Conservation (phyloP, 1,284 basidiomycete genomes). For the Ganoderma resinaceum region DNA sequence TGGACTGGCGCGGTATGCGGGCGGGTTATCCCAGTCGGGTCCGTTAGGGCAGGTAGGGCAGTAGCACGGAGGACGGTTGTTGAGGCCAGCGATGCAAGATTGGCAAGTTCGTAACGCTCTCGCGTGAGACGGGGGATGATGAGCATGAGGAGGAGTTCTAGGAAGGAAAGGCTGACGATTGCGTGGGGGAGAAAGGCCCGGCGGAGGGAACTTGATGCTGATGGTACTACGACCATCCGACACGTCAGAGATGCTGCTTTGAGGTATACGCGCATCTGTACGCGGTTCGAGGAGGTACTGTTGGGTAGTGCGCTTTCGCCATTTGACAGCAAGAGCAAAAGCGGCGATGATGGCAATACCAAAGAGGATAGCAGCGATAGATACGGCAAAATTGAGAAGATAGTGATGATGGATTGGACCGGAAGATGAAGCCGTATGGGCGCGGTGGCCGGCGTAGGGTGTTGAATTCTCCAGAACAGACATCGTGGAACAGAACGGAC, state of each 20-base stretch:
- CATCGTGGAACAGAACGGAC: background rate
- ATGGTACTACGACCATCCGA: background rate
- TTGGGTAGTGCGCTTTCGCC: constrained; percentile 22
- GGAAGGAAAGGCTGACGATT: background rate
- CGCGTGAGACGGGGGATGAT: background rate
- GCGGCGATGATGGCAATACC: constrained; percentile 22
- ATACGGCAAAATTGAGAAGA: constrained; percentile 29
- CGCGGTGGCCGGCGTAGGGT: background rate
- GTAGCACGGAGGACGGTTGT: background rate
- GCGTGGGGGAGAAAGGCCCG: background rate
- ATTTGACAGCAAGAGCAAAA: constrained; percentile 21
- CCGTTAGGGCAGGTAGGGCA: background rate
- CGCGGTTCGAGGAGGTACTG: constrained; percentile 21
- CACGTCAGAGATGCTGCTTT: constrained; percentile 12
- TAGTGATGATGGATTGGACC: constrained; percentile 16
- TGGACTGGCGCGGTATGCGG: background rate
- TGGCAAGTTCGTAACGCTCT: background rate
- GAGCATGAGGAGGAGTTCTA: background rate
- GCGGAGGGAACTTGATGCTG: background rate
- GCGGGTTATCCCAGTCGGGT: background rate
- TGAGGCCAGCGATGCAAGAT: background rate
- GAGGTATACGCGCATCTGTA: constrained; percentile 21
- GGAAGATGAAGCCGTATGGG: constrained; percentile 7
- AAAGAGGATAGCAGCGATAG: constrained; percentile 22
- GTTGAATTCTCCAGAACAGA: background rate